Conservation (phyloP, 495 filamentous ascomycete genomes). For the Cudoniella acicularis region DNA sequence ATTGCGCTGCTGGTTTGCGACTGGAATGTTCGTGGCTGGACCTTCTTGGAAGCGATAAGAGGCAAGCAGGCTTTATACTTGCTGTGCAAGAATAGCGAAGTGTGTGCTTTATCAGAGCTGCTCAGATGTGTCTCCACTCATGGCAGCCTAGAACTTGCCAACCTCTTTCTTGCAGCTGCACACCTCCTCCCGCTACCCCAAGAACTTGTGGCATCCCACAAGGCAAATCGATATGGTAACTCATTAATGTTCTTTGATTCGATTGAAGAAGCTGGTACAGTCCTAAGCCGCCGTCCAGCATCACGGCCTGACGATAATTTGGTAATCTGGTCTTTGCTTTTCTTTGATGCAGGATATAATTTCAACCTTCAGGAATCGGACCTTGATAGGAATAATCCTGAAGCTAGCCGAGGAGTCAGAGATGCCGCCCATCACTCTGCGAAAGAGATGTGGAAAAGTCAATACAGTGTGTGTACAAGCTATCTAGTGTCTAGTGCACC, state of each 20-base stretch:
- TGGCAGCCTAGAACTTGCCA: neutral
- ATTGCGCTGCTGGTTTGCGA: constrained; percentile 14
- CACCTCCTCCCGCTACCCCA: neutral
- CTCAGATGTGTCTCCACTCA: neutral
- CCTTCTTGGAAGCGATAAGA: constrained; percentile 25
- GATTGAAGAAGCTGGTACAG: neutral
- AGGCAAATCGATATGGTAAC: neutral
- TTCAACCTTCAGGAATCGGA: neutral
- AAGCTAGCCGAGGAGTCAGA: neutral
- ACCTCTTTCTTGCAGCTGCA: neutral
- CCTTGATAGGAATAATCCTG: neutral
- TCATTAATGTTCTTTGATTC: neutral
- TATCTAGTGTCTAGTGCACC: neutral
- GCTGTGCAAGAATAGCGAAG: constrained; percentile 20
- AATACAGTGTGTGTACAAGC: neutral
- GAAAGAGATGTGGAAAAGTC: neutral
- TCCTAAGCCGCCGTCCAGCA: neutral
- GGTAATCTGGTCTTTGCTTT: neutral
- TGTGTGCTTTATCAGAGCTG: neutral
- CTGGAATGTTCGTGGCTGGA: constrained; percentile 29
- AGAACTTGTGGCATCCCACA: neutral
- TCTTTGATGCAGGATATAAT: neutral
- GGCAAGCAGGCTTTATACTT: constrained; percentile 20
- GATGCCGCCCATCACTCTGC: neutral
- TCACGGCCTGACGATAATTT: neutral